Conservation (phyloP, 129 eudicot species). For the Flaveria brownii region DNA sequence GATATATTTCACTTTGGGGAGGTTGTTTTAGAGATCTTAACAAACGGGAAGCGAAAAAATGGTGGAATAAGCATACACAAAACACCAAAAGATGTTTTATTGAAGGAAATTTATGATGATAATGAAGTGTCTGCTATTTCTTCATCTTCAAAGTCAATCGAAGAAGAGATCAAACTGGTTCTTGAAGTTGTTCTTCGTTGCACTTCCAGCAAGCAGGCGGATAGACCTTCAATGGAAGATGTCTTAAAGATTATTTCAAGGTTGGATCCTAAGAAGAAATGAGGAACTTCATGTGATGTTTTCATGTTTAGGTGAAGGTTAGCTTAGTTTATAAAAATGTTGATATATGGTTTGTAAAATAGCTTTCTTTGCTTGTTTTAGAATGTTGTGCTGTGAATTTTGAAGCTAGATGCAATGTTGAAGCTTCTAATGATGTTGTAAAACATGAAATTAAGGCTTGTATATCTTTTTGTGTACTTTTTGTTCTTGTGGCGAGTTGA, state of each 20-base stretch:
- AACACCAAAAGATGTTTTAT: constrained; percentile 52
- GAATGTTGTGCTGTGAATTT: constrained; percentile 25
- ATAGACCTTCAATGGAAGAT: constrained; percentile 77
- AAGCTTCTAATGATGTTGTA: constrained; percentile 22
- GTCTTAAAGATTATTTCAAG: constrained; percentile 58
- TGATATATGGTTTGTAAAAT: constrained; percentile 36
- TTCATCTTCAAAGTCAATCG: constrained; percentile 36
- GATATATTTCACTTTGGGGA: constrained; percentile 77
- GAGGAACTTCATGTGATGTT: constrained; percentile 1
- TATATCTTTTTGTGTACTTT: constrained; percentile 11
- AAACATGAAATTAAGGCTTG: constrained; percentile 14
- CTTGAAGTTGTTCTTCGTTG: constrained; percentile 72
- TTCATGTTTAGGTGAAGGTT: constrained; percentile 9
- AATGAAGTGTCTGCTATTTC: constrained; percentile 43
- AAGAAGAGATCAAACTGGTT: constrained; percentile 56
- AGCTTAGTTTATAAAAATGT: constrained; percentile 24
- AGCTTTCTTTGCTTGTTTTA: constrained; percentile 26
- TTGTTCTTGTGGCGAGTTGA: neutral
- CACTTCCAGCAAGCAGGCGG: constrained; percentile 52
- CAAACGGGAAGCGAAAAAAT: constrained; percentile 60
- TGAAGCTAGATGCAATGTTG: constrained; percentile 10
- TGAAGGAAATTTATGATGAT: constrained; percentile 50
- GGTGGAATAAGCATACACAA: constrained; percentile 41
- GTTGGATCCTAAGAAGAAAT: constrained; percentile 37
- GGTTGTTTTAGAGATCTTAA: constrained; percentile 60